Evolutionary conservation across 441 rosid genomes (phyloP).

Genomic region (Pelargonium cotyledonis): DNA sequence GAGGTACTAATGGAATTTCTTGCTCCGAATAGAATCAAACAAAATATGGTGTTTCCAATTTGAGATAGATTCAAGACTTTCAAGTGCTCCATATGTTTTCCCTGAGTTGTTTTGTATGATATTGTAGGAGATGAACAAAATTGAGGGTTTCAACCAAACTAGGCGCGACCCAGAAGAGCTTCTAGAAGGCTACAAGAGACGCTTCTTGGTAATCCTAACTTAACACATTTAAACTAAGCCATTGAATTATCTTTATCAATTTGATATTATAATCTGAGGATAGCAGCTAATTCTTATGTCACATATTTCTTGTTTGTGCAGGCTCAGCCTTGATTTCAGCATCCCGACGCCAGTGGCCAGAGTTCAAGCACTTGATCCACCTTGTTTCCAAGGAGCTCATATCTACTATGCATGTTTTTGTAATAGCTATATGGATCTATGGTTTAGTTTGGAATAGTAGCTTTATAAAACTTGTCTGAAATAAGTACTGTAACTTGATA

Average conservation of each 20-base stretch:
- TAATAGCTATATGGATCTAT: not conserved
- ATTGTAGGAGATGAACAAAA: conserved; percentile 57
- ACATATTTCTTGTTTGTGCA: conserved; percentile 17
- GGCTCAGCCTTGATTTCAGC: conserved; percentile 18
- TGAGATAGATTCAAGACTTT: not conserved
- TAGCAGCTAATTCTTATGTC: not conserved
- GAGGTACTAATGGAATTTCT: conserved; percentile 35
- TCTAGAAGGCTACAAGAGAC: conserved; percentile 55
- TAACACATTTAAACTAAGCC: not conserved
- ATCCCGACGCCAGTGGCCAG: not conserved
- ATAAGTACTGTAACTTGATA: not conserved
- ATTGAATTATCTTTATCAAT: not conserved
- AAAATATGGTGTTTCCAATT: not conserved
- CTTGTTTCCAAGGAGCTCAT: not conserved
- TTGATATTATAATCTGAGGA: not conserved
- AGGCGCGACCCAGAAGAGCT: conserved; percentile 47
- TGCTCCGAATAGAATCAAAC: not conserved
- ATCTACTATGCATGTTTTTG: not conserved
- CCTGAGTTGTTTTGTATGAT: conserved; percentile 3
- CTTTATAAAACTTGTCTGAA: not conserved
- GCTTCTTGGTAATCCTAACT: conserved; percentile 30
- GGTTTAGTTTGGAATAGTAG: not conserved
- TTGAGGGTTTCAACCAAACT: conserved; percentile 57
- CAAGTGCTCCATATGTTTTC: not conserved
- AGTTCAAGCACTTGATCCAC: not conserved